Evolutionary conservation across 257 asterid genomes (phyloP).

Genomic region (Asclepias syriaca): DNA sequence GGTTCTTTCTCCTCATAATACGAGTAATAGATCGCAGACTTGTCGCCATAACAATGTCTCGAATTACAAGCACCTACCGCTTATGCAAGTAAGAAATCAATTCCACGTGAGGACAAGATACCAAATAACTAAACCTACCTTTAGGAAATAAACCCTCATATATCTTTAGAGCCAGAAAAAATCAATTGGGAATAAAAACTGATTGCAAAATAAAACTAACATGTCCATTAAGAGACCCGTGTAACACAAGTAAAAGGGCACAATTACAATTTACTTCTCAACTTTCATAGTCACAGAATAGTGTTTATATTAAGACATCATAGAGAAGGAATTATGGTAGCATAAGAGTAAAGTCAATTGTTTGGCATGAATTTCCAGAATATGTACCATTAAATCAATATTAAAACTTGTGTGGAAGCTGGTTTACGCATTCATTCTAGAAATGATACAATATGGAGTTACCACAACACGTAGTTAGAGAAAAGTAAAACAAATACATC

Average conservation of each 20-base stretch:
- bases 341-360: not conserved
- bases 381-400: not conserved
- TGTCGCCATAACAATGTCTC: slow-evolving; percentile 33
- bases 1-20: slow-evolving; percentile 40
- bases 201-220: not conserved
- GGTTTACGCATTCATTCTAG: not conserved
- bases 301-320: not conserved
- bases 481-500: not conserved
- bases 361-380: not conserved
- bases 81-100: slow-evolving; percentile 1
- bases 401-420: not conserved
- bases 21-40: slow-evolving; percentile 54
- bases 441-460: not conserved
- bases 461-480: not conserved
- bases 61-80: slow-evolving; percentile 5
- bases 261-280: not conserved
- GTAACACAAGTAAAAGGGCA: not conserved
- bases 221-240: not conserved
- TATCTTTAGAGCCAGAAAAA: not conserved
- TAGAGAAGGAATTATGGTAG: not conserved
- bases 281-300: not conserved
- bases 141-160: not conserved
- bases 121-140: not conserved
- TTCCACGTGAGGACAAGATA: not conserved
- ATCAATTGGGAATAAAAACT: not conserved